Percentiles rank a stretch among this genome's conserved stretches.
These are phyloP conservation scores for Echinosophora koreensis DNA, from an alignment of 306 rosid species.

Conservation along the genomic window DNA sequence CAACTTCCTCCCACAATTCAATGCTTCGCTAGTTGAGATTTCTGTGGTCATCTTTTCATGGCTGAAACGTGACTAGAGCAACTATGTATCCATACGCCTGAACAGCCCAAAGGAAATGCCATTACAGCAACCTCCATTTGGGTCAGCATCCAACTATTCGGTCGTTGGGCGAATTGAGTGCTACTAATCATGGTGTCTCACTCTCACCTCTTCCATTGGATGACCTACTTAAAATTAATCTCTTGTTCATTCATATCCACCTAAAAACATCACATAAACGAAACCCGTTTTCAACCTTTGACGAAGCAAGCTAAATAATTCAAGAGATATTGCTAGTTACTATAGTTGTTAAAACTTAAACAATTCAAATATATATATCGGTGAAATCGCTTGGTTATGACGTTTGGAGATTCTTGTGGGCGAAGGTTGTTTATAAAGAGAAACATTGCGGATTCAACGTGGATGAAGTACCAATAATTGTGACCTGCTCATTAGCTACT, in stretches of 20 bases:
- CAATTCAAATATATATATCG: constrained; percentile 11
- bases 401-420: constrained; percentile 38
- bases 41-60: constrained; percentile 4
- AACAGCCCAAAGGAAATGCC: constrained; percentile 47
- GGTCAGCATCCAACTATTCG: constrained; percentile 32
- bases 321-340: constrained; percentile 7
- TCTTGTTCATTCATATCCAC: not conserved
- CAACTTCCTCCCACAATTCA: constrained; percentile 38
- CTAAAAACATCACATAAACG: constrained; percentile 12
- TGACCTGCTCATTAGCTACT: constrained; percentile 24
- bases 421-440: constrained; percentile 19
- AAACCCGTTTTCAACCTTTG: constrained; percentile 17
- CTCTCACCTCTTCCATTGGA: not conserved
- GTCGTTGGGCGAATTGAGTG: constrained; percentile 3
- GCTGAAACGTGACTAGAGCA: constrained; percentile 35
- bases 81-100: constrained; percentile 35
- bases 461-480: constrained; percentile 47
- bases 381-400: constrained; percentile 26
- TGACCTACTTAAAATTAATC: not conserved
- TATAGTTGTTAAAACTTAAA: constrained; percentile 3
- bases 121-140: constrained; percentile 48
- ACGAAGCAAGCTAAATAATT: constrained; percentile 22
- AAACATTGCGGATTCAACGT: constrained; percentile 37
- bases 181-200: constrained; percentile 18
- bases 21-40: constrained; percentile 10